Conservation (phyloP, 2,329 filamentous ascomycete genomes). For the Pestalotiopsis sp. region DNA sequence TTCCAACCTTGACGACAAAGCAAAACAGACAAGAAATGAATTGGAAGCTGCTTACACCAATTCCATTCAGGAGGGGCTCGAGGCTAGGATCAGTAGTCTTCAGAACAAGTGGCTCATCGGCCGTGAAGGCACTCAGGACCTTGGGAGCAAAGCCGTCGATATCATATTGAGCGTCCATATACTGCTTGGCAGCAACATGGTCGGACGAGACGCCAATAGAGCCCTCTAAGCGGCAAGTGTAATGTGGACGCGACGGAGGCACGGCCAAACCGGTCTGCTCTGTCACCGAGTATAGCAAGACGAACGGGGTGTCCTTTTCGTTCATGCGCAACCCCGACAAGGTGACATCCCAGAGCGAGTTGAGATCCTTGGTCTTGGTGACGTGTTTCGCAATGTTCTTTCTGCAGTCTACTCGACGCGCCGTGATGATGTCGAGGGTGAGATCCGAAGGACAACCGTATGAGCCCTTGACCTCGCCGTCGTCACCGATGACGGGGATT, state of each 20-base stretch:
- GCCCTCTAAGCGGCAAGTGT: constrained; percentile 24
- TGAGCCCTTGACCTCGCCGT: constrained; percentile 34
- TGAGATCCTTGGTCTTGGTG: constrained; percentile 27
- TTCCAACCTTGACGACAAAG: not conserved
- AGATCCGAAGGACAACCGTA: constrained; percentile 24
- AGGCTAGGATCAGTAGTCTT: constrained; percentile 19
- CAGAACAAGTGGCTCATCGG: constrained; percentile 20
- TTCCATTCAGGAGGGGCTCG: constrained; percentile 17
- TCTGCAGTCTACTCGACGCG: constrained; percentile 38
- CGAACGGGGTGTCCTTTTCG: constrained; percentile 33
- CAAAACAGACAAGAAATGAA: not conserved
- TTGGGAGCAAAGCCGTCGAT: constrained; percentile 24
- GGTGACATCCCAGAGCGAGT: constrained; percentile 35
- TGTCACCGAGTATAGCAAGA: constrained; percentile 33
- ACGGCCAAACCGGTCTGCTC: constrained; percentile 21
- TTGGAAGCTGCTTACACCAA: constrained; percentile 6
- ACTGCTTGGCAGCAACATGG: constrained; percentile 18
- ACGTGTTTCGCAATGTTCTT: constrained; percentile 37
- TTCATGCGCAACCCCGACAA: constrained; percentile 26
- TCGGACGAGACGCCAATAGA: constrained; percentile 20
- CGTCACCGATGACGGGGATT: constrained; percentile 39
- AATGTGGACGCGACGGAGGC: constrained; percentile 16
- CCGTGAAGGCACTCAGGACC: constrained; percentile 22
- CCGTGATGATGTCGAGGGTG: constrained; percentile 38
- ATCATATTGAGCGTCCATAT: constrained; percentile 21